Evolutionary conservation across 345 rosid species (phyloP), one percentile per base, ranked within the genome.

Genomic region (Dipteronia sinensis): DNA sequence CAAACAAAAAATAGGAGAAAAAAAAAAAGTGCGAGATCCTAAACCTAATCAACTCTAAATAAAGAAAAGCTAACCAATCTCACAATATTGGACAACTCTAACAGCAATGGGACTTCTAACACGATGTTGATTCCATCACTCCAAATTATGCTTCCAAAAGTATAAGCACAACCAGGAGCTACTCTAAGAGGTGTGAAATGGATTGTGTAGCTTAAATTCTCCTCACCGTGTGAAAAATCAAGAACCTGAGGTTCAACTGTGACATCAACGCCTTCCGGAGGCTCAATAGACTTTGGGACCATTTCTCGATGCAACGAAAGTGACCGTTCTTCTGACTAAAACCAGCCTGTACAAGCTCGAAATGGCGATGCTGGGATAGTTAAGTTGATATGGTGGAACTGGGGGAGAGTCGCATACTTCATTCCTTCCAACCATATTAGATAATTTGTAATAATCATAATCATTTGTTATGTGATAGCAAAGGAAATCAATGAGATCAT

Each of bases 71-170:
- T 65, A 29, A 74, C n/a, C n/a, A 53, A 19, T 53, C 58, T 17
- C 4, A 15, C n/a, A 53, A 19, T 53, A 53, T 46, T 53, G 16
- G n/a, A 53, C 58, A 53, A 77, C 65, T 25, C 29, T 15, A 68
- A 68, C 55, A 68, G 56, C 72, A 44, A 46, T 68, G 55, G 72
- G 55, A 22, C 72, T 68, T 22, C 72, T 67, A 42, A 42, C 55
- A n/a, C 1, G 3, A 46, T 46, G 72, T 53, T 16, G 58, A 23
- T 5, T 31, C 34, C 72, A 1, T 46, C 72, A 12, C 56, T 23
- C 34, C 72, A 68, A 4, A 10, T 68, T 69, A 47, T 22, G 34
- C 72, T 47, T 69, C 72, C 72, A 23, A 23, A 69, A 2, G 58
- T 10, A 47, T 46, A 47, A 29, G 56, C 72, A 15, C 29, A 46